phyloP scores from a whole-genome alignment of 2,329 filamentous ascomycete species.

The Thielaviopsis cerberus region DNA sequence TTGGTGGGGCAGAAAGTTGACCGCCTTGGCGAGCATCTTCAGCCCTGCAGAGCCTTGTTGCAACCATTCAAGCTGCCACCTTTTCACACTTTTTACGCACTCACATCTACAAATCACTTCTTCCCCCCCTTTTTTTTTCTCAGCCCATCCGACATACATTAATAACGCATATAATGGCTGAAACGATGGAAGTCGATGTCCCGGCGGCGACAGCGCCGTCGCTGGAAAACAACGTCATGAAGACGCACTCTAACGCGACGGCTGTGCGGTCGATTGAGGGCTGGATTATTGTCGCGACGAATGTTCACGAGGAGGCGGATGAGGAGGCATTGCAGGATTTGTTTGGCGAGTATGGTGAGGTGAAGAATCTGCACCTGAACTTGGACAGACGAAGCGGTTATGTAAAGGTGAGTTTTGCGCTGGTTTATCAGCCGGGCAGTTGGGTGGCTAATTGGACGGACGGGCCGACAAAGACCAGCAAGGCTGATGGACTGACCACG shows the following conservation, averaged over 20 bases:
- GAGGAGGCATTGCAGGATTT: constrained; percentile 67
- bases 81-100: too few species aligned
- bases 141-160: background rate
- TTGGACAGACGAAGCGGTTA: constrained; percentile 68
- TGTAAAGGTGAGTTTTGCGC: constrained; percentile 47
- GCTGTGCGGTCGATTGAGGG: constrained; percentile 76
- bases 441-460: too few species aligned
- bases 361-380: constrained; percentile 74
- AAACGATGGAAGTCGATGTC: constrained; percentile 40
- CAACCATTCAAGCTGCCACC: too few species aligned
- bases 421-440: too few species aligned
- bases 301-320: constrained; percentile 72
- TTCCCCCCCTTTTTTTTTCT: background rate
- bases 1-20: constrained; percentile 1
- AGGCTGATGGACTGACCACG: background rate
- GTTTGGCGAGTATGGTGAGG: constrained; percentile 70
- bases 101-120: too few species aligned
- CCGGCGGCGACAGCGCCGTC: constrained; percentile 21
- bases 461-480: too few species aligned
- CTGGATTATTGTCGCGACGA: constrained; percentile 75
- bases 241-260: constrained; percentile 53
- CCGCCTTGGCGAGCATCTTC: background rate
- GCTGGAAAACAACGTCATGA: constrained; percentile 43
- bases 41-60: background rate
- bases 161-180: constrained; percentile 25